phyloP scores from a whole-genome alignment of 495 filamentous ascomycete species.

The Lasiosphaeria hispida region DNA sequence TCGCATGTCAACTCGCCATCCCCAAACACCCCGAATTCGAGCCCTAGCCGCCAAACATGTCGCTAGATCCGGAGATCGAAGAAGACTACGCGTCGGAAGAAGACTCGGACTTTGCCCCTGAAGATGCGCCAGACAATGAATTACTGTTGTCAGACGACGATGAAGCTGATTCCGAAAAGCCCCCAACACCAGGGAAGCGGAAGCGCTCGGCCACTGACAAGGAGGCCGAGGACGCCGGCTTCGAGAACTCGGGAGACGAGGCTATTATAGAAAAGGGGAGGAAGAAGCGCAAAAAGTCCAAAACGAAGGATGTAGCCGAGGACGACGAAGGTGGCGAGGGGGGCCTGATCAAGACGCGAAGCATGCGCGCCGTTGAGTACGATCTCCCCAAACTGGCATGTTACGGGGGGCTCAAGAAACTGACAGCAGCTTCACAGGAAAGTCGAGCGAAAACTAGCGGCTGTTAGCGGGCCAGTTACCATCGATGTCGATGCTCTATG shows the following conservation, averaged over 20 bases:
- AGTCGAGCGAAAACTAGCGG: slow-evolving; percentile 61
- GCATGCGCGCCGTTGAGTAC: slow-evolving; percentile 60
- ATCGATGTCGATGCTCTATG: slow-evolving; percentile 89
- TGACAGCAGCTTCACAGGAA: slow-evolving; percentile 46
- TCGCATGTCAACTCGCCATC: neutral
- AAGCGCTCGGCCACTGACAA: slow-evolving; percentile 41
- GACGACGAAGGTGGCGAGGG: slow-evolving; percentile 63
- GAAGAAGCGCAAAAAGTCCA: slow-evolving; percentile 55
- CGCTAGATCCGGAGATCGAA: slow-evolving; percentile 26
- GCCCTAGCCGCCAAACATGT: slow-evolving; percentile 10
- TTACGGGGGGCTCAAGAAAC: slow-evolving; percentile 5
- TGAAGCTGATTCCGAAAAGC: slow-evolving; percentile 15
- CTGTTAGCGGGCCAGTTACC: slow-evolving; percentile 66
- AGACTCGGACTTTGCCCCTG: slow-evolving; percentile 72
- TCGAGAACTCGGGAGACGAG: slow-evolving; percentile 76
- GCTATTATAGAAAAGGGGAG: slow-evolving; percentile 62
- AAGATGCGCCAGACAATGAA: slow-evolving; percentile 49
- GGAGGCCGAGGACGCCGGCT: slow-evolving; percentile 44
- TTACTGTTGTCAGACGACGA: slow-evolving; percentile 46
- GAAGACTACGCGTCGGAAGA: slow-evolving; percentile 69
- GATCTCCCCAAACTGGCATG: neutral
- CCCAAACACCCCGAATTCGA: neutral
- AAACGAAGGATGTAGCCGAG: slow-evolving; percentile 43
- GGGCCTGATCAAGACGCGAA: slow-evolving; percentile 78
- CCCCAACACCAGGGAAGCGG: slow-evolving; percentile 28